phyloP scores from a whole-genome alignment of 108 stramenopile species.

The Schizochytrium sp. region DNA sequence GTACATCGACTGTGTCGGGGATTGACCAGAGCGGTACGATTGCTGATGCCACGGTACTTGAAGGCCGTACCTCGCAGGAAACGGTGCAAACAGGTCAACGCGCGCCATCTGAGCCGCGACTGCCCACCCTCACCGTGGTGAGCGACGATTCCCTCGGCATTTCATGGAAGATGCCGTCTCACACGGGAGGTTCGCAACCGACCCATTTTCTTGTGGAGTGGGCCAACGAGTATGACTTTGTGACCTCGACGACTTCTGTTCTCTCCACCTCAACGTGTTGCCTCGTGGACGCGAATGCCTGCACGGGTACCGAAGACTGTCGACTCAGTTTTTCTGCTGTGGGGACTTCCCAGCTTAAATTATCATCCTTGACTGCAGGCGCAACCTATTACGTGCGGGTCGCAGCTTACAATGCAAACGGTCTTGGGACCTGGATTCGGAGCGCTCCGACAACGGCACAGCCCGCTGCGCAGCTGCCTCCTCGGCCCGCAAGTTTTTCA shows the following conservation, averaged over 20 bases:
- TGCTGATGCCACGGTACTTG: not conserved
- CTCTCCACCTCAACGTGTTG: not conserved
- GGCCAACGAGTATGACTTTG: not conserved
- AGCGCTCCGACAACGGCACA: not conserved
- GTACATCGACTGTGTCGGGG: not conserved
- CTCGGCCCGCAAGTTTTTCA: not conserved
- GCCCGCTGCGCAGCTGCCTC: not conserved
- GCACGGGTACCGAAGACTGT: not conserved
- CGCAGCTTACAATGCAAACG: not conserved
- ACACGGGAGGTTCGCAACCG: not conserved
- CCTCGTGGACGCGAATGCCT: too few species aligned
- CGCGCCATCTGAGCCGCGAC: not conserved
- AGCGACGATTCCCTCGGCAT: not conserved
- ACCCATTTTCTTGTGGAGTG: conserved; percentile 16
- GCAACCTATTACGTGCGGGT: not conserved
- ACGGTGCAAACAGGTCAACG: not conserved
- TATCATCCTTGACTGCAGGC: not conserved
- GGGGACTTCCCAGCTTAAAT: not conserved
- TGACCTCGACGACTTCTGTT: not conserved
- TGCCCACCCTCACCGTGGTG: conserved; percentile 1
- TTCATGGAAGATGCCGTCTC: not conserved
- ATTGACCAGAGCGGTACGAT: not conserved
- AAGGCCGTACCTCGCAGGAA: not conserved
- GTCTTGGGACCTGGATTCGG: not conserved
- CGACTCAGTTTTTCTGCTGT: not conserved